A percentile compares a stretch with the other conserved stretches of the same genome.
These are phyloP conservation scores for Thraustotheca clavata DNA, from an alignment of 352 stramenopile species.

Conservation along the genomic window DNA sequence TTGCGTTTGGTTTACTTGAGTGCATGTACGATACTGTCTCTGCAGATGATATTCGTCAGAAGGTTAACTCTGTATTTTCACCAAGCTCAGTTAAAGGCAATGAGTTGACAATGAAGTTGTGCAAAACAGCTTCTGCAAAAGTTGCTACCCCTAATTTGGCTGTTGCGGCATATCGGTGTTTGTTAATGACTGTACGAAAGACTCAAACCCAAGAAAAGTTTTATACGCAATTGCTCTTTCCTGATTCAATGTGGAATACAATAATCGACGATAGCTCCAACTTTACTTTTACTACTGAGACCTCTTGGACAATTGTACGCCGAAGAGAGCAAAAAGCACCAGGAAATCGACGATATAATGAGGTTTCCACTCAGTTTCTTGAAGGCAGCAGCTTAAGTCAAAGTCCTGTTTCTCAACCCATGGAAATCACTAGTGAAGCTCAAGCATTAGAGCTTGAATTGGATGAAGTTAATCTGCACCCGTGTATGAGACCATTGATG, in stretches of 20 bases:
- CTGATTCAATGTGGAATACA: conserved; percentile 56
- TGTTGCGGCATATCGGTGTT: conserved; percentile 55
- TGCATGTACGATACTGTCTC: not conserved
- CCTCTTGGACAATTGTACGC: conserved; percentile 21
- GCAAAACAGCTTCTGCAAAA: conserved; percentile 75
- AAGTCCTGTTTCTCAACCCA: conserved; percentile 18
- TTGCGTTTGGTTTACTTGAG: conserved; percentile 6
- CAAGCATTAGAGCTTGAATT: conserved; percentile 45
- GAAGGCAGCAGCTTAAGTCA: conserved; percentile 65
- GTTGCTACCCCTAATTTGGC: conserved; percentile 38
- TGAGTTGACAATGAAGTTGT: conserved; percentile 80
- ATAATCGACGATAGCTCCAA: conserved; percentile 40
- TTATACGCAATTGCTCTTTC: conserved; percentile 79
- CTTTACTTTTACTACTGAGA: conserved; percentile 44
- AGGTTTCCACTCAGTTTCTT: conserved; percentile 46
- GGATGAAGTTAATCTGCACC: conserved; percentile 64
- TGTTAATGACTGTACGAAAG: conserved; percentile 62
- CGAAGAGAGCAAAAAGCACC: conserved; percentile 24
- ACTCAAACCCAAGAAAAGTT: conserved; percentile 85
- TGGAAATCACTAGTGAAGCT: conserved; percentile 18
- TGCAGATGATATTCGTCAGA: conserved; percentile 32
- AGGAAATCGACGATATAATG: conserved; percentile 4
- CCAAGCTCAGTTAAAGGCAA: conserved; percentile 61
- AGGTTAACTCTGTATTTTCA: conserved; percentile 64
- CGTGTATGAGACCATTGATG: conserved; percentile 64